Evolutionary conservation across 179 eudicot genomes (phyloP).

Genomic region (Spergularia azorica): DNA sequence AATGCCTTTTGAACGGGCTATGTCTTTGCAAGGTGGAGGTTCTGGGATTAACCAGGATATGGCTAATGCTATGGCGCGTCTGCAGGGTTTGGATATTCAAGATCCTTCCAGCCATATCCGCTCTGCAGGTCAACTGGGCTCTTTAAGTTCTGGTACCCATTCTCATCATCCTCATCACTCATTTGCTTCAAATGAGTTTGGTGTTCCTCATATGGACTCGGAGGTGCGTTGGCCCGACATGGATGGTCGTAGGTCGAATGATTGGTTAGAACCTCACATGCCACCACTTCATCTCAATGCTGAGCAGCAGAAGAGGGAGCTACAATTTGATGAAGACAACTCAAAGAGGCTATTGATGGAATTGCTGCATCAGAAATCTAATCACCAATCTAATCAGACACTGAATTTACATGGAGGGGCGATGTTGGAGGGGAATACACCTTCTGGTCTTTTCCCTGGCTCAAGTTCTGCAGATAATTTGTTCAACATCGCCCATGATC

Average conservation of each 20-base stretch:
- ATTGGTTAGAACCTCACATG: conserved; percentile 69
- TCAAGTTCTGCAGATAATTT: conserved; percentile 48
- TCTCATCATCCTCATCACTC: conserved; percentile 53
- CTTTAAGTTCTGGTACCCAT: conserved; percentile 47
- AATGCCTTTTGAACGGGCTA: conserved; percentile 47
- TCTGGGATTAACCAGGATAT: conserved; percentile 55
- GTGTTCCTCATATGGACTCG: conserved; percentile 47
- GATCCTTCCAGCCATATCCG: conserved; percentile 51
- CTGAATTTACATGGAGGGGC: conserved; percentile 38
- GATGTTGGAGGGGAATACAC: conserved; percentile 37
- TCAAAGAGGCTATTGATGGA: conserved; percentile 91
- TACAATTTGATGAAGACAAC: conserved; percentile 64
- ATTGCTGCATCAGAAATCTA: conserved; percentile 75
- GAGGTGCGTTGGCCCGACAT: conserved; percentile 62
- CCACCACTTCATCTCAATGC: conserved; percentile 60
- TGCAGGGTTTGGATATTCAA: conserved; percentile 65
- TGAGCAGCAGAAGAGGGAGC: conserved; percentile 66
- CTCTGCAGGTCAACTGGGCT: conserved; percentile 50
- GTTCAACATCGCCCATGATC: conserved; percentile 43
- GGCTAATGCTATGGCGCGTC: conserved; percentile 65
- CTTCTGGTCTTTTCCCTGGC: conserved; percentile 44
- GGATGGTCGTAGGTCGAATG: conserved; percentile 54
- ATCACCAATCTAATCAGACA: conserved; percentile 41
- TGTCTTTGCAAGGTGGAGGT: conserved; percentile 58
- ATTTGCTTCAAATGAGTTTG: conserved; percentile 45